Conservation (phyloP, 768 basidiomycete genomes). For the Lactifluus pinguis region DNA sequence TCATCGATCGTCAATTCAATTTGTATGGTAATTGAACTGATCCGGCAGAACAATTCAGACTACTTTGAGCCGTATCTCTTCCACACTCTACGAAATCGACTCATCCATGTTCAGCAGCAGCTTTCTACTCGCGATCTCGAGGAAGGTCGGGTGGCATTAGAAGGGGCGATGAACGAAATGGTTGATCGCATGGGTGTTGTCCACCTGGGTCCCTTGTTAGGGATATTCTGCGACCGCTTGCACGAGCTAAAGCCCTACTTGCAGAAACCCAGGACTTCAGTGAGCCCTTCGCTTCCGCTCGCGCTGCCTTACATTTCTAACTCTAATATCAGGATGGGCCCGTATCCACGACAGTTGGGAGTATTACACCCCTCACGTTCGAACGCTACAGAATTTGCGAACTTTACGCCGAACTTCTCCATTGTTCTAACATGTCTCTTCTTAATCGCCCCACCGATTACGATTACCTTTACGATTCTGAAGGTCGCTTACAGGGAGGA, state of each 20-base stretch:
- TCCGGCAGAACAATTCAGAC: slow-evolving; percentile 96
- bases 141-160: slow-evolving; percentile 56
- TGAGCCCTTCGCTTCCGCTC: slow-evolving; percentile 31
- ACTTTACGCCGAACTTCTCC: slow-evolving; percentile 90
- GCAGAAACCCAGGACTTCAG: slow-evolving; percentile 64
- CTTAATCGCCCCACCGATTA: slow-evolving; percentile 72
- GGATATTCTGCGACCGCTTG: slow-evolving; percentile 60
- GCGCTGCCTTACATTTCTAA: background rate
- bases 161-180: slow-evolving; percentile 70
- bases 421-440: slow-evolving; percentile 97
- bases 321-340: slow-evolving; percentile 45
- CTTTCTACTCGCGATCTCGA: slow-evolving; percentile 38
- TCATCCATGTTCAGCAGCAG: slow-evolving; percentile 81
- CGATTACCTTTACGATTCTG: slow-evolving; percentile 64
- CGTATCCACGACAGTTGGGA: slow-evolving; percentile 65
- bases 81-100: slow-evolving; percentile 83
- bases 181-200: slow-evolving; percentile 84
- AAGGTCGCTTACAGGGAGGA: slow-evolving; percentile 85
- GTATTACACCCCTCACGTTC: slow-evolving; percentile 74
- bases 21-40: slow-evolving; percentile 85
- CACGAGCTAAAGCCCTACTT: slow-evolving; percentile 63
- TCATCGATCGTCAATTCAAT: slow-evolving; percentile 85
- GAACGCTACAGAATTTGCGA: slow-evolving; percentile 96
- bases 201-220: slow-evolving; percentile 75
- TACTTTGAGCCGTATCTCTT: slow-evolving; percentile 97